These are phyloP conservation scores for Phytopythium ostracodes DNA, from an alignment of 352 stramenopile species.

Conservation along the genomic window DNA sequence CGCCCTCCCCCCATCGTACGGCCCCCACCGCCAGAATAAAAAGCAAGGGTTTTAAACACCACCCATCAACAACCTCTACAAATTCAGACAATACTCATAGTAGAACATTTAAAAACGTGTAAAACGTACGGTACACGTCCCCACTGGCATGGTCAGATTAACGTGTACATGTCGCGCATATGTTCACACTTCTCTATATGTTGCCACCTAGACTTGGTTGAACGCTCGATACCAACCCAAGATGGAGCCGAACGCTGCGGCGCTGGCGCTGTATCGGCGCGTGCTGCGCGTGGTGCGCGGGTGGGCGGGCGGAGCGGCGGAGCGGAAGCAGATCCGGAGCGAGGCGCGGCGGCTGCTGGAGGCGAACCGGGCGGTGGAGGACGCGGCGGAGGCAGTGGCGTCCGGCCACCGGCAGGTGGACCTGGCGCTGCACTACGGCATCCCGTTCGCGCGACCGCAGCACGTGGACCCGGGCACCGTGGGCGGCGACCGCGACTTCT, in stretches of 20 bases:
- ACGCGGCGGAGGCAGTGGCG: constrained; percentile 39
- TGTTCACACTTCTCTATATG: no score
- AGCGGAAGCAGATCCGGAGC: constrained; percentile 62
- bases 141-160: no score
- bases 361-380: constrained; percentile 39
- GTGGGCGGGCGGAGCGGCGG: constrained; percentile 55
- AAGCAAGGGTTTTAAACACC: no score
- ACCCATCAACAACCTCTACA: no score
- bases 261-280: constrained; percentile 66
- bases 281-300: constrained; percentile 63
- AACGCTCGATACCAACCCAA: no score
- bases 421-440: constrained; percentile 80
- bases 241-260: constrained; percentile 2
- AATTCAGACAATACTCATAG: no score
- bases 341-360: constrained; percentile 65
- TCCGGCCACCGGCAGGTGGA: constrained; percentile 69
- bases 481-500: constrained; percentile 69
- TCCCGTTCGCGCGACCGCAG: constrained; percentile 71
- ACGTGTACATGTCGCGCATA: no score
- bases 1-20: no score
- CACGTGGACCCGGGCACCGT: constrained; percentile 78
- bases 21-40: no score
- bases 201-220: no score
- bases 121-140: no score
- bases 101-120: no score